Evolutionary conservation across 2,329 filamentous ascomycete species (phyloP).

Genomic region (Clonostachys chloroleuca): DNA sequence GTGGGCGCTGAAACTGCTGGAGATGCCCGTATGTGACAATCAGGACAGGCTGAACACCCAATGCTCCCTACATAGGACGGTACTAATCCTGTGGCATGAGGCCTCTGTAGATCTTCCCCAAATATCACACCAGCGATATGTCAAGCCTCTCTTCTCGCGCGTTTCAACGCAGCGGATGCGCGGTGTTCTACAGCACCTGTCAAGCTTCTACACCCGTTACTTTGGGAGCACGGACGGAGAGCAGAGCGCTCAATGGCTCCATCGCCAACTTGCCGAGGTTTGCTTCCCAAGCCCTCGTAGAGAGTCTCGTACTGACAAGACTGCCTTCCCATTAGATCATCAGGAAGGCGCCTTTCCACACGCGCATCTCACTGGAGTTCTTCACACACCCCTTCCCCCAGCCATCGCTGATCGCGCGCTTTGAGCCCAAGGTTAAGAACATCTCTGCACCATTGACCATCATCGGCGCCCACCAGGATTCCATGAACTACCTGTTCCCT

Average conservation of each 20-base stretch:
- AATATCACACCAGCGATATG: conserved; percentile 43
- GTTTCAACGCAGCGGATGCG: conserved; percentile 62
- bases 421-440: conserved; percentile 36
- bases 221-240: too few species aligned
- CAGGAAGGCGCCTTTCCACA: conserved; percentile 15
- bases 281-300: too few species aligned
- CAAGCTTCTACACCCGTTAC: too few species aligned
- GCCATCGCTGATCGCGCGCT: conserved; percentile 66
- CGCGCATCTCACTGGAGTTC: too few species aligned
- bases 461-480: conserved; percentile 90
- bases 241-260: too few species aligned
- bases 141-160: conserved; percentile 51
- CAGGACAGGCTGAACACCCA: too few species aligned
- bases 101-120: conserved; percentile 20
- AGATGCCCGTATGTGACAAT: conserved; percentile 7
- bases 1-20: conserved; percentile 5
- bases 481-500: conserved; percentile 87
- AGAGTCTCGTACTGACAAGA: too few species aligned
- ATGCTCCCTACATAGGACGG: conserved; percentile 9
- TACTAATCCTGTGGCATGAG: neutral
- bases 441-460: conserved; percentile 36
- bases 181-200: conserved; percentile 28
- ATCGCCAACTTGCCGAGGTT: too few species aligned
- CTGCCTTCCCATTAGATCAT: too few species aligned
- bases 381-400: conserved; percentile 50